A percentile compares a stretch with the other conserved stretches of the same genome.
Evolutionary conservation across 805 yeast species (phyloP).

Genomic region (Tetrapisispora phaffii): DNA sequence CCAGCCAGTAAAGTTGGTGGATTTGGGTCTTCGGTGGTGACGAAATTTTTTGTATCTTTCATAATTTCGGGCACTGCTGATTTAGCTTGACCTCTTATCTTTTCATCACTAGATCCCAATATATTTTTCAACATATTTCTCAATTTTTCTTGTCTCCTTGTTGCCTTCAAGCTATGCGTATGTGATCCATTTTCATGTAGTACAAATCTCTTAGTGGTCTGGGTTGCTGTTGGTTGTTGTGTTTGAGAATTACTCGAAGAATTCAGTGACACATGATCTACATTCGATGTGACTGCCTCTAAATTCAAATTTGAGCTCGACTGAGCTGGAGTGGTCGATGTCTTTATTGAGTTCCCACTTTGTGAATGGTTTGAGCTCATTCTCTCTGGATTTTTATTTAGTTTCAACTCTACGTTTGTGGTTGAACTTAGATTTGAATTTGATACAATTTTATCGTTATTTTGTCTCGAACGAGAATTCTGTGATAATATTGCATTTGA

Average conservation of each 20-base stretch:
- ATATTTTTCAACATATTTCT: constrained; percentile 67
- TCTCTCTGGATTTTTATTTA: not conserved
- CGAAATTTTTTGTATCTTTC: constrained; percentile 20
- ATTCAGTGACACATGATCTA: not conserved
- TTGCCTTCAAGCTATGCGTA: constrained; percentile 66
- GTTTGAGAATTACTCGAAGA: not conserved
- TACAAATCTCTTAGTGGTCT: constrained; percentile 34
- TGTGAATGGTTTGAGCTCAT: not conserved
- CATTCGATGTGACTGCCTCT: not conserved
- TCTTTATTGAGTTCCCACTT: not conserved
- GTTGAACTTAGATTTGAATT: not conserved
- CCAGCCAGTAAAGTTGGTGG: constrained; percentile 72
- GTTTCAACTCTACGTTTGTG: not conserved
- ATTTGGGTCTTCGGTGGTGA: constrained; percentile 5
- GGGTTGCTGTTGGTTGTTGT: not conserved
- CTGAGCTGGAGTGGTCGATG: not conserved
- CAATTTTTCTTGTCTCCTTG: constrained; percentile 69
- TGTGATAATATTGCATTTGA: not conserved
- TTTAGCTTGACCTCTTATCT: constrained; percentile 58
- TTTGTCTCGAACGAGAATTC: not conserved
- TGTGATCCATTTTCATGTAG: constrained; percentile 64
- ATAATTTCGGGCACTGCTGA: constrained; percentile 64
- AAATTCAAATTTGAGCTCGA: not conserved
- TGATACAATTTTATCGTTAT: not conserved
- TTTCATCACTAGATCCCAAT: constrained; percentile 50